Base-by-base conservation (phyloP, 2,329 filamentous ascomycete genomes). In the Apiospora kogelbergensis region DNA sequence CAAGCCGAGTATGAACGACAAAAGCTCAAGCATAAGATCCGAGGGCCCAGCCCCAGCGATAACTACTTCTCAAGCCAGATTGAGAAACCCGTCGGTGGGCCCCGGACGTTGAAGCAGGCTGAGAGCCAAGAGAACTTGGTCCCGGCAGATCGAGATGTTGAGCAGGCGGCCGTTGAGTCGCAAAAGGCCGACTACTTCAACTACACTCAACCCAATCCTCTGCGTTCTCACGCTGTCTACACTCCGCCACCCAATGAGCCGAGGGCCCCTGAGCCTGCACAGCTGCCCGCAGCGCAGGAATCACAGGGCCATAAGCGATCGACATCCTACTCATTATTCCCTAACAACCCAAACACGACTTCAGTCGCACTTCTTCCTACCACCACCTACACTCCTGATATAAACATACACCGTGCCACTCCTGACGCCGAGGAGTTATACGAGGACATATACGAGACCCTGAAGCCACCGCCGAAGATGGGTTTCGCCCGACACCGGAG, bases 401-500 rank as follows among this genome's bases (percentile, higher is more conserved):
- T 71, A 68, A 73, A 63, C 69, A 69, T 63, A 71, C 73, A 69
- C 57, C 68, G 20, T 46, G 40, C n/a, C 67, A 67, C 67, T 45
- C 69, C 69, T 17, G 69, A 71, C n/a, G 72, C 13, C 26, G 53
- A 60, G 11, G 53, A 60, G 3, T 37, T 60, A n/a, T 60, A 60
- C n/a, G 66, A 67, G 57, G 66, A 72, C 45, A 68, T 70, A 15
- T 70, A 73, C 57, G 76, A 78, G 63, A 73, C 72, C 17, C 77
- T 83, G 44, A 80, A 79, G 69, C 85, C 84, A 3, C 86, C 82
- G 4, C 80, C 78, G 1, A 79, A 85, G 53, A 82, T 83, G 68
- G 48, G 66, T 79, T 80, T 53, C 40, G 78, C 78, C 17, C 81
- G 84, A n/a, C 86, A 87, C 74, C 81, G 82, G 22, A 84, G 90